phyloP scores from a whole-genome alignment of 306 rosid species.

The Prunus persica region DNA sequence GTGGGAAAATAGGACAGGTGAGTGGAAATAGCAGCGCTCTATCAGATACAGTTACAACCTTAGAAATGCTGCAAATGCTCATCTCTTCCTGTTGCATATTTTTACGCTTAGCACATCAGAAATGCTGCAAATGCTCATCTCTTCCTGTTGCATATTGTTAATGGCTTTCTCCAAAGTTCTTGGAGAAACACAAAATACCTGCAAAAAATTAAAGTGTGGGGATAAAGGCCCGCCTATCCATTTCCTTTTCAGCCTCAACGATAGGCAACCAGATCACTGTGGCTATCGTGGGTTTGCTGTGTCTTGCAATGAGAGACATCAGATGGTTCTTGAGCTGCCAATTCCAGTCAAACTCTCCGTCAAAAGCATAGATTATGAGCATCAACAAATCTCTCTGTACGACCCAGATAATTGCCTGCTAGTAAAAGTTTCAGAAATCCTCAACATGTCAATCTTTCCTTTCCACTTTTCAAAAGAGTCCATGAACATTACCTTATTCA shows the following conservation, averaged over 20 bases:
- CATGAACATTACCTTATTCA: constrained; percentile 1
- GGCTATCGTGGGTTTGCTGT: constrained; percentile 36
- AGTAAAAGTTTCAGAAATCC: constrained; percentile 4
- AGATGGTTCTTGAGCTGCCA: constrained; percentile 29
- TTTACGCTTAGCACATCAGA: not conserved
- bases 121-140: not conserved
- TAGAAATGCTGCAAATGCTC: not conserved
- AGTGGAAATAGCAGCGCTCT: too few species aligned
- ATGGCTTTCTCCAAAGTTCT: not conserved
- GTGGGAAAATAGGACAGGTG: too few species aligned
- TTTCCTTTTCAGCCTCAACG: constrained; percentile 37
- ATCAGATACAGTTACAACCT: too few species aligned
- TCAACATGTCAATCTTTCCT: constrained; percentile 11
- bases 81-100: not conserved
- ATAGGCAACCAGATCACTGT: constrained; percentile 9
- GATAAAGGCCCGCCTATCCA: constrained; percentile 4
- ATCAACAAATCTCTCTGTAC: constrained; percentile 19
- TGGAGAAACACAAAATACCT: constrained; percentile 6
- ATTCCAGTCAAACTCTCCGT: constrained; percentile 25
- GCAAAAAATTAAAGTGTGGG: constrained; percentile 22
- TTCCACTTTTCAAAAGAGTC: not conserved
- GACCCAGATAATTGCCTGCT: constrained; percentile 20
- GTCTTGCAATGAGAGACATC: constrained; percentile 15
- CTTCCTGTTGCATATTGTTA: constrained; percentile 6
- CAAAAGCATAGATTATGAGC: constrained; percentile 23